phyloP scores from a whole-genome alignment of 2,329 filamentous ascomycete species.

The Colletotrichum sidae region DNA sequence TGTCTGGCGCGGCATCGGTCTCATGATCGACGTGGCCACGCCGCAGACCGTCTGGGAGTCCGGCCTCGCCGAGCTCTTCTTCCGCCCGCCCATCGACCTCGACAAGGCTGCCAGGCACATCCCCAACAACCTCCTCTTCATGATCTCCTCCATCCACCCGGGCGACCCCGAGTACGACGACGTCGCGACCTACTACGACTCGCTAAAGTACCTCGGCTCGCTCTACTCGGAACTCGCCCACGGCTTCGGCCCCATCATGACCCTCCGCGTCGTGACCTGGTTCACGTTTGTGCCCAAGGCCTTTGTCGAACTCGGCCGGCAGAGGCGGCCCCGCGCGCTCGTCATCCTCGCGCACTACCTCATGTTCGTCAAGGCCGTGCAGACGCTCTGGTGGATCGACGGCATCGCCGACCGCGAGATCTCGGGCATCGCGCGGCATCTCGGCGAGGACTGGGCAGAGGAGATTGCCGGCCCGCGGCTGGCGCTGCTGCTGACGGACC shows the following conservation, averaged over 20 bases:
- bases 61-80: conserved; percentile 61
- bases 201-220: conserved; percentile 62
- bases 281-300: conserved; percentile 60
- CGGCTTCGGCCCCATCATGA: conserved; percentile 58
- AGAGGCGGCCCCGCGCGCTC: conserved; percentile 58
- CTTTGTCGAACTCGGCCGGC: conserved; percentile 58
- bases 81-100: conserved; percentile 60
- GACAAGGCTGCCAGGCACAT: conserved; percentile 54
- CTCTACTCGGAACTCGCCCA: conserved; percentile 61
- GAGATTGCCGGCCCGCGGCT: conserved; percentile 55
- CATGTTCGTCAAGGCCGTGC: conserved; percentile 59
- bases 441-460: conserved; percentile 55
- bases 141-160: conserved; percentile 58
- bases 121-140: conserved; percentile 61
- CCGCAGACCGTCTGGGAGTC: conserved; percentile 49
- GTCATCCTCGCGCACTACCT: conserved; percentile 66
- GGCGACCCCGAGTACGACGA: conserved; percentile 56
- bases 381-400: conserved; percentile 61
- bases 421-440: conserved; percentile 52
- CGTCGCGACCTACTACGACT: conserved; percentile 55
- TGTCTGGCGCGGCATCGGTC: conserved; percentile 65
- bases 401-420: conserved; percentile 61
- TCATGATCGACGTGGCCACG: conserved; percentile 57
- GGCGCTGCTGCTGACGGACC: conserved; percentile 48
- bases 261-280: conserved; percentile 64